These are phyloP conservation scores for Leccinellum rugosiceps DNA, from an alignment of 768 basidiomycete species.

Conservation along the genomic window DNA sequence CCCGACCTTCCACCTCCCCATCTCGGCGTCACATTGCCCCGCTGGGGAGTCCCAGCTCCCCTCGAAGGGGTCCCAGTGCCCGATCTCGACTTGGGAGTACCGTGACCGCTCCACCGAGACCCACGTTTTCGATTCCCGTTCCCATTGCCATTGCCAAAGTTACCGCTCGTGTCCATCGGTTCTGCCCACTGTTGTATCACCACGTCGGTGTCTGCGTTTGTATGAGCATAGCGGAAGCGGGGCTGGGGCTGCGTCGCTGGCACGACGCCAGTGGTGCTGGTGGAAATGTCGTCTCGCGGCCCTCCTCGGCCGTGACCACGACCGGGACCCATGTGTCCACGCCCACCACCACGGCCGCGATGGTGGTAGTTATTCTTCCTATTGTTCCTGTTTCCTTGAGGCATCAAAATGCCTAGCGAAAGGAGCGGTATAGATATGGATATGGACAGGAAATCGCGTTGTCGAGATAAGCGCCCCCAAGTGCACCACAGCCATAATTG, in stretches of 20 bases:
- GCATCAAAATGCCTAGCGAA: constrained; percentile 15
- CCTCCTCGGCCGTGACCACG: constrained; percentile 22
- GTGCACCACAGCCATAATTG: not conserved
- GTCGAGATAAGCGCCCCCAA: not conserved
- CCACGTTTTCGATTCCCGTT: constrained; percentile 1
- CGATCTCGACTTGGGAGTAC: constrained; percentile 8
- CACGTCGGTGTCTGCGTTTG: constrained; percentile 21
- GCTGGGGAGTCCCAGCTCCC: constrained; percentile 12
- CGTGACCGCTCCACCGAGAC: constrained; percentile 6
- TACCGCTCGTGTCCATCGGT: not conserved
- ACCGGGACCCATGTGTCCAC: constrained; percentile 13
- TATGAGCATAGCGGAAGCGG: constrained; percentile 18
- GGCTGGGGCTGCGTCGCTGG: constrained; percentile 4
- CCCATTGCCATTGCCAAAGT: not conserved
- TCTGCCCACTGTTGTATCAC: constrained; percentile 25
- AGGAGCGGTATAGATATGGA: constrained; percentile 2
- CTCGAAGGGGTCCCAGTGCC: constrained; percentile 13
- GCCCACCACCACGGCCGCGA: constrained; percentile 16
- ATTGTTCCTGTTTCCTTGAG: constrained; percentile 8
- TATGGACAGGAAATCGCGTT: not conserved
- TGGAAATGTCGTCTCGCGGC: not conserved
- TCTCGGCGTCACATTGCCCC: constrained; percentile 8
- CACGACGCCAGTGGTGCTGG: not conserved
- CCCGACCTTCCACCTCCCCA: constrained; percentile 16
- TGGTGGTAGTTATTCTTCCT: constrained; percentile 19